phyloP scores from a whole-genome alignment of 176 grass and related monocot genomes.

The Melocanna baccifera region DNA sequence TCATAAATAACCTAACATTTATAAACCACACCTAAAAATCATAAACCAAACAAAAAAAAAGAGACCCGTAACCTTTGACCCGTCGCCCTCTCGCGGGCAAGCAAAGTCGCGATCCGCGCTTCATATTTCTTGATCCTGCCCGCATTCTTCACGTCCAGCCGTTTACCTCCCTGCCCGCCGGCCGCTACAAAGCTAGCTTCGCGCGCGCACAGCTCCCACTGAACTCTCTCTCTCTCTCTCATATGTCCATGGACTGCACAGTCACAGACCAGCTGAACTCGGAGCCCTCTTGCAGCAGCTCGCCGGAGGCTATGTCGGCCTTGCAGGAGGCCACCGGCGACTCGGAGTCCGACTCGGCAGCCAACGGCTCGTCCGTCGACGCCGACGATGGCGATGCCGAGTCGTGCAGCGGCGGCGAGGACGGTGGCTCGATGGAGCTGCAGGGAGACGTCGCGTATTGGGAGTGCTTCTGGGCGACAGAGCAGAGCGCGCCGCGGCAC shows the following conservation, averaged over 20 bases:
- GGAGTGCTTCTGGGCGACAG: neutral
- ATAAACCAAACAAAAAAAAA: too few relatives aligned
- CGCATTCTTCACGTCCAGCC: neutral
- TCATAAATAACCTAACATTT: too few relatives aligned
- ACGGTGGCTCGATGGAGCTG: neutral
- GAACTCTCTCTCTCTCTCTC: neutral
- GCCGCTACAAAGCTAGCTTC: neutral
- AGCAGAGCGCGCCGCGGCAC: neutral
- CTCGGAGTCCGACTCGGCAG: slow-evolving; percentile 20
- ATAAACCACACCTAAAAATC: too few relatives aligned
- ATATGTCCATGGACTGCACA: neutral
- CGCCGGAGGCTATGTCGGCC: neutral
- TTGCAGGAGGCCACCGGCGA: slow-evolving; percentile 30
- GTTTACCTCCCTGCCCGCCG: neutral
- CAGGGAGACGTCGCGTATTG: neutral
- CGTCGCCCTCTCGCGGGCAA: neutral
- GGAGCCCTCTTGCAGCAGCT: neutral
- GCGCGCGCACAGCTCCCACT: too few relatives aligned
- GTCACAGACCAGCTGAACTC: neutral
- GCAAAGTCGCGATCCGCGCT: neutral
- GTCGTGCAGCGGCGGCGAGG: slow-evolving; percentile 19
- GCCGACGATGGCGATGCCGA: slow-evolving; percentile 27
- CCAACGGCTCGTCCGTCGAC: neutral
- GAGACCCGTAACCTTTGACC: neutral
- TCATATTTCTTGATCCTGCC: neutral